Base-by-base conservation (phyloP, 139 green algal genomes). In the Tetradesmus lagerheimii region DNA sequence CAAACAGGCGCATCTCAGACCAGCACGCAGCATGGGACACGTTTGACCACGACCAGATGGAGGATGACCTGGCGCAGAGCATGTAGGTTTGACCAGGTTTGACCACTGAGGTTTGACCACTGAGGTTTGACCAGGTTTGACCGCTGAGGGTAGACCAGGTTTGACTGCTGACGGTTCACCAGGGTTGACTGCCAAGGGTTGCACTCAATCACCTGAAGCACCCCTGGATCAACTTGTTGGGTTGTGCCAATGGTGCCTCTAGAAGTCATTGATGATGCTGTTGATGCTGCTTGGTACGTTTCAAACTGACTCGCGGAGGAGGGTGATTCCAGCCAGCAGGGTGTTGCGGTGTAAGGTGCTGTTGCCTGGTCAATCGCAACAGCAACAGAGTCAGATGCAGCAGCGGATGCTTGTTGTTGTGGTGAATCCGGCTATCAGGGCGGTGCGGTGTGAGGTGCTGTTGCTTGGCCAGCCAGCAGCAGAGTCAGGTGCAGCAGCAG, bases 41-140 rank as follows among this genome's bases (percentile, higher is more conserved):
- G 66, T 96, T 96, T 82, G 66, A 94, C 74, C 31, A 94, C 15
- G 77, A 94, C 12, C 84, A 92, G 80, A 96, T 96, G 93, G 81
- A 90, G 0, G 77, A 64, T 27, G 91, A 96, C 91, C 87, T 96
- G 37, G 87, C 77, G 1, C 31, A 82, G 18, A 29, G 23, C 37
- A 29, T 47, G 76, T 31, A 82, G 34, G 5, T 35, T 11, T 37
- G 12, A 11, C 29, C 66, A 74, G 62, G 20, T 74, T 74, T 74
- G 45, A 57, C 45, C 62, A 29, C n/a, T n/a, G n/a, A n/a, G n/a
- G n/a, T 71, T 11, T 27, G 20, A 71, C 57, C 18, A 29, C 57
- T 16, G 57, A 12, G 23, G 66, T 35, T 37, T 34, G 27, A 35
- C 29, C 29, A 76, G 57, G 6, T 31, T 27, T 29, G 23, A 29